Conservation (phyloP, 495 filamentous ascomycete genomes). For the Penicillium angulare region DNA sequence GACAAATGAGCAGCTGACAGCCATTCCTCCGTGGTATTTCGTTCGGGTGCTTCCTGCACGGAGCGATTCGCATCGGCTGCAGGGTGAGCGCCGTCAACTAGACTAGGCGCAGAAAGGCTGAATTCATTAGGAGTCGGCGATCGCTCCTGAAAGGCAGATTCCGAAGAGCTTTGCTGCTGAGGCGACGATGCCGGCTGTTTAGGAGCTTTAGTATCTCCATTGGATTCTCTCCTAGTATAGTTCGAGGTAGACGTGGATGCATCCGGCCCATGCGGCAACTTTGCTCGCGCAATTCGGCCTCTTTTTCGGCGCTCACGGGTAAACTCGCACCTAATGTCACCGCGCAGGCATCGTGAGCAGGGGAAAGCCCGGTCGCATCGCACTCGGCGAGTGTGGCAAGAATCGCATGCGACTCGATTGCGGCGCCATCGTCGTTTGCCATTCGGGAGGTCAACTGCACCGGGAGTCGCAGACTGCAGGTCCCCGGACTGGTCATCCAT, state of each 20-base stretch:
- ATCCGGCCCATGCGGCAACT: conserved; percentile 13
- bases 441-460: conserved; percentile 28
- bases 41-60: no score
- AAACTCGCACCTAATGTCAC: conserved; percentile 44
- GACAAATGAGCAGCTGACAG: conserved; percentile 39
- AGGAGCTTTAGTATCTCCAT: conserved; percentile 10
- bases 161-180: conserved; percentile 26
- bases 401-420: conserved; percentile 47
- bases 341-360: conserved; percentile 45
- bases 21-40: conserved; percentile 44
- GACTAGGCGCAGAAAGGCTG: conserved; percentile 33
- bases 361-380: conserved; percentile 50
- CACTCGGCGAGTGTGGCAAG: conserved; percentile 47
- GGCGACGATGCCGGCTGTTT: conserved; percentile 19
- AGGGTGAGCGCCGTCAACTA: conserved; percentile 25
- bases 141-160: conserved; percentile 24
- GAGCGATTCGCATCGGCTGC: conserved; percentile 12
- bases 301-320: conserved; percentile 47
- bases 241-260: not conserved
- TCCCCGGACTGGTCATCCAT: conserved; percentile 41
- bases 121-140: conserved; percentile 37
- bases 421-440: conserved; percentile 47
- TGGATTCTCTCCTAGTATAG: conserved; percentile 9
- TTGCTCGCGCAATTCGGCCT: conserved; percentile 43
- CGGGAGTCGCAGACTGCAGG: conserved; percentile 17